Base-by-base conservation (phyloP, 768 basidiomycete genomes). In the Rhodosporidiobolus odoratus region DNA sequence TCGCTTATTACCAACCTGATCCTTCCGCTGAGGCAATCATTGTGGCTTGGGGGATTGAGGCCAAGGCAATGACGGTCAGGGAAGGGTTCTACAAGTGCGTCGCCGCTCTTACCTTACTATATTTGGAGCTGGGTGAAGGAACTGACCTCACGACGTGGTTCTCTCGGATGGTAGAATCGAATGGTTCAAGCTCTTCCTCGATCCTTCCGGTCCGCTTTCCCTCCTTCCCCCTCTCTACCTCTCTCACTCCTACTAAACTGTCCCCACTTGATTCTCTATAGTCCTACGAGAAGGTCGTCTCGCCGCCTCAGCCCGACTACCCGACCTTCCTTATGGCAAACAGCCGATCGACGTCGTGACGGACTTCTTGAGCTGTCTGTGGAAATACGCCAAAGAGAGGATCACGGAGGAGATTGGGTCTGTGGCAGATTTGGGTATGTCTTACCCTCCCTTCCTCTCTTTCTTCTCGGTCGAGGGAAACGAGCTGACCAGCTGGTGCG, bases 381-480 rank as follows among this genome's bases (percentile, higher is more conserved):
- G 90, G 90, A 88, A 88, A 77, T 89, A 92, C 75, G 89, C 90
- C 19, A 90, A 89, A 76, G 88, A 89, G 60, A 88, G 89, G 76
- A 93, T 94, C 75, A 91, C 90, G 25, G 85, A 86, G 66, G 89
- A 93, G 75, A 91, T 92, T 76, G 90, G 90, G 37, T 86, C 85
- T n/a, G 88, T 94, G 4, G 89, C 89, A 21, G 91, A 92, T 81
- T 83, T 93, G 64, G 88, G 56, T 63, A n/a, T 34, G 54, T 38
- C 17, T 3, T 21, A 9, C 41, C 37, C 34, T 17, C n/a, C 3
- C 30, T 21, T 17, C 47, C n/a, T 43, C 30, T 9, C 34, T 27
- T 38, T 30, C 2, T 12, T 50, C 17, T 35, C 17, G 25, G 4
- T 41, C 37, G 8, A 7, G 12, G 19, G 30, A 9, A 25, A 27